Percentiles rank a stretch among this genome's conserved stretches.
Conservation (phyloP, 345 rosid species). For the thale cress (Arabidopsis thaliana) region DNA sequence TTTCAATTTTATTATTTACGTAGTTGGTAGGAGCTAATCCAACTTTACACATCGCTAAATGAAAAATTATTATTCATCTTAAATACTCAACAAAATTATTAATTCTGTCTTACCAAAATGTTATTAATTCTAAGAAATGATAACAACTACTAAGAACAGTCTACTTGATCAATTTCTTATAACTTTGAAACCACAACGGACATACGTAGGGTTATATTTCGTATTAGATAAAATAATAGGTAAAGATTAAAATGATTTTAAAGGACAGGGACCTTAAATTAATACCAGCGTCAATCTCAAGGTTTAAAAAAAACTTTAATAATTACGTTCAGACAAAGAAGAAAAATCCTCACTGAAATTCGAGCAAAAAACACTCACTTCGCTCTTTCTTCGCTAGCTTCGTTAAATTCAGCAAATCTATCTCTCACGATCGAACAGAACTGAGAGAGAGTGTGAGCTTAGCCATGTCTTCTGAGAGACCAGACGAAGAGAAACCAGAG, state of each 20-base stretch:
- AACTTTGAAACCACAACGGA: too few species aligned
- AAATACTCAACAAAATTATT: neutral
- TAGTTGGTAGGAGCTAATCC: conserved; percentile 1
- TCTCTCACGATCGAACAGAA: conserved; percentile 1
- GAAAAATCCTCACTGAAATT: conserved; percentile 16
- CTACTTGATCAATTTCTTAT: too few species aligned
- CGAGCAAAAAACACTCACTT: conserved; percentile 15
- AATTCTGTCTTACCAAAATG: too few species aligned
- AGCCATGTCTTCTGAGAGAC: conserved; percentile 41
- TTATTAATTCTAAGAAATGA: too few species aligned
- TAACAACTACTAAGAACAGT: neutral
- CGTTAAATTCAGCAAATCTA: conserved; percentile 29
- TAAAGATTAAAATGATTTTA: conserved; percentile 12
- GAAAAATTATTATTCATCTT: neutral
- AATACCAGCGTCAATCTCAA: conserved; percentile 42
- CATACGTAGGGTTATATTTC: neutral
- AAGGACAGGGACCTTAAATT: conserved; percentile 24
- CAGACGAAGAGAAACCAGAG: conserved; percentile 43
- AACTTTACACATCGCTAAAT: neutral
- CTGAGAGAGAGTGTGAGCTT: conserved; percentile 14
- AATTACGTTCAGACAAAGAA: conserved; percentile 36
- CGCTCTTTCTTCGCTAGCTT: conserved; percentile 23
- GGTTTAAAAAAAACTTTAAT: conserved; percentile 28
- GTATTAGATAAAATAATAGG: neutral
- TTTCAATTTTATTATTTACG: neutral